These are phyloP conservation scores for Parastagonospora avenae DNA, from an alignment of 2,329 filamentous ascomycete genomes.

Conservation along the genomic window DNA sequence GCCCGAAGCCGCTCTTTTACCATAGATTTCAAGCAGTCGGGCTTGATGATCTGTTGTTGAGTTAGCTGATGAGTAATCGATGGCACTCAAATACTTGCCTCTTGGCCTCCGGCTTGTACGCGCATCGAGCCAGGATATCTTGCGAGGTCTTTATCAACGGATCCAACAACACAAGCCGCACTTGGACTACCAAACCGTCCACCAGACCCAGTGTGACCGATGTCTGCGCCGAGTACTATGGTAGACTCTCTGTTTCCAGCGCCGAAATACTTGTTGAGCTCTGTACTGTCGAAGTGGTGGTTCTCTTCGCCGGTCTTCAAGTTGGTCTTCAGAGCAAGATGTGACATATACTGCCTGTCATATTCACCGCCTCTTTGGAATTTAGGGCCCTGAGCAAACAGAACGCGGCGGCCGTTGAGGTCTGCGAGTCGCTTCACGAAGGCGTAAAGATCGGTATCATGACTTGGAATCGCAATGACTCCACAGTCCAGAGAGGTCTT, in stretches of 20 bases:
- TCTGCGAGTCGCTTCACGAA: neutral
- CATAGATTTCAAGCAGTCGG: conserved; percentile 5
- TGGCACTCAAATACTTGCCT: conserved; percentile 6
- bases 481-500: neutral
- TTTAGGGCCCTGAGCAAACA: neutral
- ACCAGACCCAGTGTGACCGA: neutral
- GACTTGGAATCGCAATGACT: neutral
- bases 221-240: neutral
- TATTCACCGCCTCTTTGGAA: neutral
- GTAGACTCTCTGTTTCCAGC: neutral
- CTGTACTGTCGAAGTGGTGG: conserved; percentile 1
- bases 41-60: neutral
- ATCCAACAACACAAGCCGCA: neutral
- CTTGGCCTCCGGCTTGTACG: conserved; percentile 26
- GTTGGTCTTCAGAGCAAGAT: conserved; percentile 25
- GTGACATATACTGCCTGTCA: neutral
- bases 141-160: conserved; percentile 6
- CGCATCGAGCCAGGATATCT: conserved; percentile 39
- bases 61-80: neutral
- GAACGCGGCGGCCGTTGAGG: neutral
- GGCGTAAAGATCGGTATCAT: neutral
- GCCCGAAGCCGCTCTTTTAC: conserved; percentile 12
- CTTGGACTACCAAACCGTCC: neutral
- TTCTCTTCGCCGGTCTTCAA: conserved; percentile 24
- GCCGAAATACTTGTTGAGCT: neutral